A percentile compares a stretch with the other conserved stretches of the same genome.
Conservation (phyloP, 1,139 yeast genomes). For the Geotrichum candidum region DNA sequence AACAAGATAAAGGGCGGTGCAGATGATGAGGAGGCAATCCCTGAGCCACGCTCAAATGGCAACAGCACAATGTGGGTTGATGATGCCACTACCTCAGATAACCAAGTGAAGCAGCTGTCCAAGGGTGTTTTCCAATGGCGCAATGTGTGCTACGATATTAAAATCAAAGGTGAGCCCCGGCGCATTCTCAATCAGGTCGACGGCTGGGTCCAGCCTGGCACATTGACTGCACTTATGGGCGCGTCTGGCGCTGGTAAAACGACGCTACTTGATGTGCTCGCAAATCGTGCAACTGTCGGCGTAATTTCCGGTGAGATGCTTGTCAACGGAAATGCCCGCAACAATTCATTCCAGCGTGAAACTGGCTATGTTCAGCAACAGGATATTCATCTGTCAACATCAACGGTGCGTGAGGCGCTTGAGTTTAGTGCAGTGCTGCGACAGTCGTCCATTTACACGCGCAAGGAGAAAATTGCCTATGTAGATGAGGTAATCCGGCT, state of each 20-base stretch:
- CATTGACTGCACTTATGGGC: conserved; percentile 70
- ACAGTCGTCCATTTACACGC: conserved; percentile 51
- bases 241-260: conserved; percentile 83
- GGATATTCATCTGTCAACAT: conserved; percentile 59
- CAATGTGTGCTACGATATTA: conserved; percentile 60
- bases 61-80: conserved; percentile 3
- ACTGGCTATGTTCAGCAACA: conserved; percentile 79
- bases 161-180: conserved; percentile 47
- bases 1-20: conserved; percentile 28
- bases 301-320: conserved; percentile 64
- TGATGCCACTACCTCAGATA: conserved; percentile 17
- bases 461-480: conserved; percentile 53
- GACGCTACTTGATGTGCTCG: conserved; percentile 60
- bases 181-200: conserved; percentile 58
- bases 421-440: conserved; percentile 65
- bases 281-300: conserved; percentile 69
- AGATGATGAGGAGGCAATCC: conserved; percentile 11
- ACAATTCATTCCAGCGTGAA: conserved; percentile 63
- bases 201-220: conserved; percentile 73
- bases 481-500: conserved; percentile 61
- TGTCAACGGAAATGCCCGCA: conserved; percentile 62
- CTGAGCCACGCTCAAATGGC: conserved; percentile 28
- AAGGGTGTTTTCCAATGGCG: conserved; percentile 63
- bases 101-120: conserved; percentile 13
- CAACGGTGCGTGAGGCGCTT: conserved; percentile 71